Percentiles rank a stretch among this genome's conserved stretches.
Evolutionary conservation across 768 basidiomycete genomes (phyloP).

Genomic region (Leucosporidium scottii): DNA sequence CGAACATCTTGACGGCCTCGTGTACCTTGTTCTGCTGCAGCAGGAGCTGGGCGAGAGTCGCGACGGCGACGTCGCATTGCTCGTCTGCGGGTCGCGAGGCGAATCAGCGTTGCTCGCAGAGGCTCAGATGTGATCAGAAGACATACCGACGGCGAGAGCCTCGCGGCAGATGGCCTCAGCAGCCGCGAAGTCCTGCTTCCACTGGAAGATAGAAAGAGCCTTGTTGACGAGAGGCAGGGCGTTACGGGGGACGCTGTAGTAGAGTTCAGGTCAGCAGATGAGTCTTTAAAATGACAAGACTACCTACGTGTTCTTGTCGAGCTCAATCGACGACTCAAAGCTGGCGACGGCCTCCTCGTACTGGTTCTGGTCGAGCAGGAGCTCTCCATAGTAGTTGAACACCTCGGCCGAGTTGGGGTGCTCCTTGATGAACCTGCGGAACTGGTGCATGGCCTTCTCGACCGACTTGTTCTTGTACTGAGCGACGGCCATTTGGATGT

Average conservation of each 20-base stretch:
- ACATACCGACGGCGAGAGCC: constrained; percentile 57
- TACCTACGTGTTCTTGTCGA: constrained; percentile 66
- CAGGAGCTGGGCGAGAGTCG: constrained; percentile 85
- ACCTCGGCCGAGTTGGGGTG: constrained; percentile 52
- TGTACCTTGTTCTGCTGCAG: constrained; percentile 85
- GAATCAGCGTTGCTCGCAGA: background rate
- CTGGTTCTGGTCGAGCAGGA: constrained; percentile 81
- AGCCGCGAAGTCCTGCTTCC: constrained; percentile 76
- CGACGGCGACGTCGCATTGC: constrained; percentile 93
- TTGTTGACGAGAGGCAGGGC: constrained; percentile 95
- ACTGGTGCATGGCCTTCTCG: constrained; percentile 79
- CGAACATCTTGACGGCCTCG: constrained; percentile 77
- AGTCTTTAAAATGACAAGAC: constrained; percentile 23
- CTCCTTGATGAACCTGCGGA: constrained; percentile 70
- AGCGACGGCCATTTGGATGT: constrained; percentile 94
- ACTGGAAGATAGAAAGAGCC: constrained; percentile 91
- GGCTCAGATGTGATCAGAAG: background rate
- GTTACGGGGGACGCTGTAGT: constrained; percentile 48
- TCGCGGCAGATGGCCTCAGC: constrained; percentile 82
- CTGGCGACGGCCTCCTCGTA: constrained; percentile 76
- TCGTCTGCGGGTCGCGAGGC: constrained; percentile 50
- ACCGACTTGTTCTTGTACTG: constrained; percentile 82
- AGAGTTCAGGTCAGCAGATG: background rate
- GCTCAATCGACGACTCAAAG: constrained; percentile 83
- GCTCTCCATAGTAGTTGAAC: constrained; percentile 64